Evolutionary conservation across 208 protist species (phyloP), one percentile per base, ranked within the genome.

Genomic region (Trypanosoma boissoni): DNA sequence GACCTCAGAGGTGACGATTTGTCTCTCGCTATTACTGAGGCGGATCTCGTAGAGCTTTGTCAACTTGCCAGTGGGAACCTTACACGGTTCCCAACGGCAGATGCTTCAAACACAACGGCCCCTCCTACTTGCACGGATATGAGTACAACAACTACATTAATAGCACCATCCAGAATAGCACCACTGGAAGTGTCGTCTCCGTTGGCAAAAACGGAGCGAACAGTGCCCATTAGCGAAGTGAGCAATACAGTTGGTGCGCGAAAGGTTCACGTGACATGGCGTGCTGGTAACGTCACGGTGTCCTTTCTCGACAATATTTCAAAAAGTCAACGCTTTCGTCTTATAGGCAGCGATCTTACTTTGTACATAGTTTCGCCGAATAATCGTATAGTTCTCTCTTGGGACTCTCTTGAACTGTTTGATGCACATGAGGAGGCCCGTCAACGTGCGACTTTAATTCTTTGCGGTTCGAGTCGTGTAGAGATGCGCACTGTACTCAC

Each of bases 61-160:
- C 68, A 68, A 1, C 54, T 91, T 28, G 56, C 86, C 36, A 74
- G 75, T 20, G 77, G 84, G 31, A 91, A 91, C 54, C 21, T 91
- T 21, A 78, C 76, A 29, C 76, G 76, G 12, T 61, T 45, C 16
- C 57, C 55, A 39, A 32, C 24, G 8, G 24, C 43, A 34, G 2
- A 24, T 20, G 4, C 53, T 16, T 32, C 45, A 6, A 6, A 26
- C 5, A 26, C 45, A 14, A 36, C 58, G 6, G 12, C 6, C 12
- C 34, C 34, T 39, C 34, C 34, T 12, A 39, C 34, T 6, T 6
- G 8, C 8, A 12, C 12, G 12, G 34, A 39, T 39, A 12, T 12
- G 34, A 12, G 8, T 16, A 39, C 34, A 39, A 39, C 34, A 39
- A 12, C 34, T 6, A 39, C 34, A 39, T 16, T 12, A 39, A 12